Conservation (phyloP, 2,329 filamentous ascomycete species). For the Xylariaceae sp. region DNA sequence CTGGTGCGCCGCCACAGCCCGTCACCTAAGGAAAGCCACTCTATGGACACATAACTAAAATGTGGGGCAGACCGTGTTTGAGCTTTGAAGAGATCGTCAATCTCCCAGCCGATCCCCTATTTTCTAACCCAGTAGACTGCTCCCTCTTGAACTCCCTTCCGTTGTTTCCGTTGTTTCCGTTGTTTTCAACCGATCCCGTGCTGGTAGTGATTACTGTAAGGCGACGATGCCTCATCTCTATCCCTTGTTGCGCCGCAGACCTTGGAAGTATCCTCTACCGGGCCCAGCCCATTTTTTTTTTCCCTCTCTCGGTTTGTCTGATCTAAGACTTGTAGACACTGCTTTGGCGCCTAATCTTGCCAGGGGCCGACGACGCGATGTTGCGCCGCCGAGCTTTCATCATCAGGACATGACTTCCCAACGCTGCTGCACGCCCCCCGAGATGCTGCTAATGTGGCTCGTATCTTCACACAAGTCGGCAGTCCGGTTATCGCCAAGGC, state of each 20-base stretch:
- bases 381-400: background rate
- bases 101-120: background rate
- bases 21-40: background rate
- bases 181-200: background rate
- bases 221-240: background rate
- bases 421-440: background rate
- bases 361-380: background rate
- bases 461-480: background rate
- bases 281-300: background rate
- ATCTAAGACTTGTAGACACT: slow-evolving; percentile 5
- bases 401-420: slow-evolving; percentile 1
- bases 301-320: background rate
- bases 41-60: background rate
- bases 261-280: slow-evolving; percentile 1
- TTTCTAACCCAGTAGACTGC: background rate
- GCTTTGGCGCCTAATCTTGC: background rate
- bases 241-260: slow-evolving; percentile 1
- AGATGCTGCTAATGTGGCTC: background rate
- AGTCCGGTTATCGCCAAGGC: slow-evolving; percentile 23
- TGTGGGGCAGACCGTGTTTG: background rate
- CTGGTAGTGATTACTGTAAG: background rate
- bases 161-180: no score
- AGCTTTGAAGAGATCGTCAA: background rate
- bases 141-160: background rate
- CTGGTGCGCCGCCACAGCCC: slow-evolving; percentile 5